Conservation (phyloP, 2,329 filamentous ascomycete species). For the Trichoderma brevicompactum region DNA sequence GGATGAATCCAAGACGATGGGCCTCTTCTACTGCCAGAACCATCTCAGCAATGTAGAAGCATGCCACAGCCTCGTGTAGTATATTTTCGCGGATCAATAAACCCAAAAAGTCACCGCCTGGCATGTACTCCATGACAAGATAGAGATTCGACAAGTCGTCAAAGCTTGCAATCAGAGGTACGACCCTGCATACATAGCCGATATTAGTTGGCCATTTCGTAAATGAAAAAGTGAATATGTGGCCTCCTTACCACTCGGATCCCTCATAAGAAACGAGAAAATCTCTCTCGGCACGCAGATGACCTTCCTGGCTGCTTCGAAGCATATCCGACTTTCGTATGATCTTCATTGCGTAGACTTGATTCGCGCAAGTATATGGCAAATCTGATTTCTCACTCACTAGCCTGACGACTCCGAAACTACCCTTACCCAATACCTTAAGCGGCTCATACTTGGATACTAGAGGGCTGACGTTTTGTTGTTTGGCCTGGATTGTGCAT, state of each 20-base stretch:
- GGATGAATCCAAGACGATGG: slow-evolving; percentile 86
- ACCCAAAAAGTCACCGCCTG: slow-evolving; percentile 91
- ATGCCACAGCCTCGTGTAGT: slow-evolving; percentile 75
- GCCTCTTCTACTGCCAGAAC: slow-evolving; percentile 92
- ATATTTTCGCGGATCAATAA: slow-evolving; percentile 84
- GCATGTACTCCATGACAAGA: slow-evolving; percentile 98
- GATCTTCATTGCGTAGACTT: slow-evolving; percentile 94
- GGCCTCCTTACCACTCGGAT: slow-evolving; percentile 68
- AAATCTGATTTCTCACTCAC: slow-evolving; percentile 67
- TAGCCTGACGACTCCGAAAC: slow-evolving; percentile 88
- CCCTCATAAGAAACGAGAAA: slow-evolving; percentile 87
- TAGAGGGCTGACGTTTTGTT: slow-evolving; percentile 28
- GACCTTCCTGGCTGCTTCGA: slow-evolving; percentile 86
- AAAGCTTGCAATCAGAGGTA: slow-evolving; percentile 85
- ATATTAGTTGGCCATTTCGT: background rate
- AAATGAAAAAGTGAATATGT: slow-evolving; percentile 7
- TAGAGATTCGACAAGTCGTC: slow-evolving; percentile 86
- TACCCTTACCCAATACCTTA: slow-evolving; percentile 86
- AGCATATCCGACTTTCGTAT: slow-evolving; percentile 95
- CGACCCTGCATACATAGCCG: slow-evolving; percentile 61
- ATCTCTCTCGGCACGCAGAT: slow-evolving; percentile 87
- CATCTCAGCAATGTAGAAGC: slow-evolving; percentile 95
- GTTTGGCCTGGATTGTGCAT: slow-evolving; percentile 42
- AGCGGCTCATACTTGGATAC: slow-evolving; percentile 70
- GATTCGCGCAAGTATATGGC: slow-evolving; percentile 40